Conservation (phyloP, 2,329 filamentous ascomycete genomes). For the Escovopsis sp. region DNA sequence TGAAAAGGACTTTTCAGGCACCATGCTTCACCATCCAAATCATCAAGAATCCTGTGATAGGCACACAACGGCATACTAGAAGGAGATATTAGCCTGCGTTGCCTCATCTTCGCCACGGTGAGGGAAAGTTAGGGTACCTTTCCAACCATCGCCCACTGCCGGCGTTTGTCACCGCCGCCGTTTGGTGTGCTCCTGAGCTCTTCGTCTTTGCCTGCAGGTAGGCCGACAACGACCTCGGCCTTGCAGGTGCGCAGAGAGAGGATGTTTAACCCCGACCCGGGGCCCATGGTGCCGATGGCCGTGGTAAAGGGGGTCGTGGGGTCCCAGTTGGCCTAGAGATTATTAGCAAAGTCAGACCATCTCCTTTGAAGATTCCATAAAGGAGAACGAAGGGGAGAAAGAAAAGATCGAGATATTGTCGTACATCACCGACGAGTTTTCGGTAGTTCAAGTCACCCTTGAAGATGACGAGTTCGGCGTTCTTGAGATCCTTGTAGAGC, state of each 20-base stretch:
- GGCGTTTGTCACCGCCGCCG: constrained; percentile 47
- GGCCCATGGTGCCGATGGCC: constrained; percentile 76
- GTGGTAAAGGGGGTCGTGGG: constrained; percentile 72
- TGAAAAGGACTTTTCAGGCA: background rate
- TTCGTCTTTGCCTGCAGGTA: constrained; percentile 74
- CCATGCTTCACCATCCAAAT: constrained; percentile 1
- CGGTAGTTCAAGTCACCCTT: constrained; percentile 97
- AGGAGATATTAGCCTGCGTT: too few species aligned
- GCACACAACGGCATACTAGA: constrained; percentile 75
- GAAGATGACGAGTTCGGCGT: constrained; percentile 80
- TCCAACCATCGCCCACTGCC: too few species aligned
- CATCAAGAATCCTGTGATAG: constrained; percentile 16
- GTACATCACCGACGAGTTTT: constrained; percentile 78
- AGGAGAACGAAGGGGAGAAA: too few species aligned
- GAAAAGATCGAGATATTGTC: constrained; percentile 12
- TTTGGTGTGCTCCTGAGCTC: constrained; percentile 52
- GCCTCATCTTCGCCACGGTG: too few species aligned
- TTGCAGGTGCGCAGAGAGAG: constrained; percentile 89
- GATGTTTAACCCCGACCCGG: constrained; percentile 66
- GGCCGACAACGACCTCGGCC: constrained; percentile 83
- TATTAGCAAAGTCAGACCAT: background rate
- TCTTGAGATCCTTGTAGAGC: constrained; percentile 63
- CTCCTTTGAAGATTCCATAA: too few species aligned
- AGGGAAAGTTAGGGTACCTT: constrained; percentile 9
- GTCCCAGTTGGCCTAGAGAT: constrained; percentile 46